Base-by-base conservation (phyloP, 163 green algal genomes). In the Chlamydomonas reinhardtii region DNA sequence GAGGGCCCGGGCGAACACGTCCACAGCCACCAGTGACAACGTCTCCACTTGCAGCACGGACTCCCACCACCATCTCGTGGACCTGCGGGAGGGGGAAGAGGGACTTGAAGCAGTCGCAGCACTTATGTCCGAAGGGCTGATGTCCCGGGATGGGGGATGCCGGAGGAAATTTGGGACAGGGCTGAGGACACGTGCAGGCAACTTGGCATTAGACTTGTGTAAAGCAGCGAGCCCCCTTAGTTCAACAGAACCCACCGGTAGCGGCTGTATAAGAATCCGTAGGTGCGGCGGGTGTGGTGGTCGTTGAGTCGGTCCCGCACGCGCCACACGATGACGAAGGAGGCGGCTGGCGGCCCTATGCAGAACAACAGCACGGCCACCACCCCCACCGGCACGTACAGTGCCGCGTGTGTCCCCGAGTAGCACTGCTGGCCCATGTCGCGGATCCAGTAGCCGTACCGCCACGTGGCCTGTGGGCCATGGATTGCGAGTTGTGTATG, bases 211-310 rank as follows among this genome's bases (percentile, higher is more conserved):
- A n/a, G n/a, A n/a, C n/a, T n/a, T n/a, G n/a, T n/a, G n/a, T n/a
- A n/a, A n/a, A n/a, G n/a, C n/a, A n/a, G n/a, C n/a, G n/a, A n/a
- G n/a, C n/a, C n/a, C n/a, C n/a, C n/a, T n/a, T n/a, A n/a, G n/a
- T n/a, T n/a, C n/a, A n/a, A 54, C 43, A 54, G 12, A 2, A 14
- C 48, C 11, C 48, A 85, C 78, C 73, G 71, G 78, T 85, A 85
- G 8, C 78, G 78, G 43, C 74, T 76, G 78, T 85, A 85, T 22
- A 85, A n/a, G 31, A 85, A 76, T 12, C 78, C 78, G 48, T 76
- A 76, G 29, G 69, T 52, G 48, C 59, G 69, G 19, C 48, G 66
- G 34, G 64, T 37, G 20, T 59, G 48, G 20, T 20, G 24, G 2
- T 76, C 43, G 3, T 85, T 11, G n/a, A 85, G 66, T 0, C 66